Conservation (phyloP, 495 filamentous ascomycete species). For the Hypoxylon trugodes region DNA sequence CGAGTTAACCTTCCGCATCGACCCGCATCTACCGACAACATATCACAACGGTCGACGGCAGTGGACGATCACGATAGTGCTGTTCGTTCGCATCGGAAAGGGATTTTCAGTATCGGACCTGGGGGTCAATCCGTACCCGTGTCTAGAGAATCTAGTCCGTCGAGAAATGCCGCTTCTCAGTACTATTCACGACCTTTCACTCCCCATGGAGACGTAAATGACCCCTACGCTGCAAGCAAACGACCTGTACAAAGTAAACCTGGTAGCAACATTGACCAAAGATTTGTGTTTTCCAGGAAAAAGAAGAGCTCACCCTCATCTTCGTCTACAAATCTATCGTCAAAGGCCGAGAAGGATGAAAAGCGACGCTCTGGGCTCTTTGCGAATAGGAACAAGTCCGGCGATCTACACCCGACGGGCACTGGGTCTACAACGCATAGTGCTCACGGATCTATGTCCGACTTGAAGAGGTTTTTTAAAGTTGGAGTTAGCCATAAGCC, state of each 20-base stretch:
- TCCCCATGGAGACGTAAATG: constrained; percentile 81
- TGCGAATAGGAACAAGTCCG: constrained; percentile 41
- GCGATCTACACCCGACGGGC: constrained; percentile 45
- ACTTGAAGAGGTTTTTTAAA: constrained; percentile 93
- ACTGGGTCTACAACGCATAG: constrained; percentile 62
- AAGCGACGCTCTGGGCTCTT: constrained; percentile 60
- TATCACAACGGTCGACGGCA: constrained; percentile 36
- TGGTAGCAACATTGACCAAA: constrained; percentile 74
- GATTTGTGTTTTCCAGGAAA: constrained; percentile 80
- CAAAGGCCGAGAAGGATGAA: constrained; percentile 44
- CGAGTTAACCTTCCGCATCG: constrained; percentile 47
- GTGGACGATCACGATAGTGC: constrained; percentile 44
- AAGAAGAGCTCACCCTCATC: constrained; percentile 54
- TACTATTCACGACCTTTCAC: constrained; percentile 74
- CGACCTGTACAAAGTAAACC: constrained; percentile 76
- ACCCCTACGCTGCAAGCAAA: constrained; percentile 87
- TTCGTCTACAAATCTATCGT: constrained; percentile 57
- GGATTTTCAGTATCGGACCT: constrained; percentile 78
- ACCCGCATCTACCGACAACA: constrained; percentile 51
- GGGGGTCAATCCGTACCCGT: constrained; percentile 69
- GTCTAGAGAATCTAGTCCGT: constrained; percentile 71
- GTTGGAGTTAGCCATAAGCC: constrained; percentile 68
- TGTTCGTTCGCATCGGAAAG: constrained; percentile 62
- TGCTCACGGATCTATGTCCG: constrained; percentile 87
- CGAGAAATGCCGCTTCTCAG: constrained; percentile 65